These are phyloP conservation scores for Rhododendron kiyosumense DNA, from an alignment of 148 eudicot genomes.

Conservation along the genomic window DNA sequence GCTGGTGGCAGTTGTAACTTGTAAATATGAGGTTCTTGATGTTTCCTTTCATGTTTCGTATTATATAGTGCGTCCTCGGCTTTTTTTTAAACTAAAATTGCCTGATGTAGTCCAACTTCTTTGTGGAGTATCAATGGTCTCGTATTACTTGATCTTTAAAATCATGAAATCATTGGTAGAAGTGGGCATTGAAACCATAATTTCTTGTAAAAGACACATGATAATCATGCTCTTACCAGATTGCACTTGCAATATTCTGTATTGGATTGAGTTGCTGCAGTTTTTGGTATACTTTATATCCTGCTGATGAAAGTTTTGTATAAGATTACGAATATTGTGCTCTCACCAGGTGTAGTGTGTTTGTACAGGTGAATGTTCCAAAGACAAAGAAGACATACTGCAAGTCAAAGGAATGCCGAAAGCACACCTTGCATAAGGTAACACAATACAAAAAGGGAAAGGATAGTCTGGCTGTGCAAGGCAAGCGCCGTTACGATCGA, in stretches of 20 bases:
- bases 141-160: not conserved
- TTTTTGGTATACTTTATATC: not conserved
- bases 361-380: conserved; percentile 68
- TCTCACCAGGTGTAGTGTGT: not conserved
- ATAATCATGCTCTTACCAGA: not conserved
- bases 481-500: conserved; percentile 78
- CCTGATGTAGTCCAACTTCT: not conserved
- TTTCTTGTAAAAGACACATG: not conserved
- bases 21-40: not conserved
- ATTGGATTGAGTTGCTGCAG: not conserved
- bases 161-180: not conserved
- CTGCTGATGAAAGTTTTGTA: not conserved
- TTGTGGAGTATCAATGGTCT: not conserved
- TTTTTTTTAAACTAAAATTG: not conserved
- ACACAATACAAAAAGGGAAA: conserved; percentile 88
- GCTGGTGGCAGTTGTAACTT: not conserved
- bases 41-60: not conserved
- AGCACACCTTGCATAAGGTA: conserved; percentile 78
- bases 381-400: conserved; percentile 82
- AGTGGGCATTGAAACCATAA: not conserved
- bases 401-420: conserved; percentile 75
- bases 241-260: not conserved
- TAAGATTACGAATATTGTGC: not conserved
- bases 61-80: not conserved
- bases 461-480: conserved; percentile 78